A percentile compares a stretch with the other conserved stretches of the same genome.
phyloP scores from a whole-genome alignment of 23 red algal species.

The Gracilaria gracilis region DNA sequence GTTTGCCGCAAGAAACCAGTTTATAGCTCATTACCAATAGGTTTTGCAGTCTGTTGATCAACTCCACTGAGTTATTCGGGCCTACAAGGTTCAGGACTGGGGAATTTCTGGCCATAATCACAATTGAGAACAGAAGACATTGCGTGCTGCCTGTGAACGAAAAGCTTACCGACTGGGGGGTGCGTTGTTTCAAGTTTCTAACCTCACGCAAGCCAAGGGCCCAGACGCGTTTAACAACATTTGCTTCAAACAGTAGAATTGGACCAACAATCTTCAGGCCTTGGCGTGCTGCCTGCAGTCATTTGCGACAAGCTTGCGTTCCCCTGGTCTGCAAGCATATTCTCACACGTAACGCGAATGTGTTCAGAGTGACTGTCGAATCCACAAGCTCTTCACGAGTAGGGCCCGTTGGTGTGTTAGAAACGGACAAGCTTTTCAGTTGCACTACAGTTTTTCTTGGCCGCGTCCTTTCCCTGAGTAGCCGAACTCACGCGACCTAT shows the following conservation, averaged over 20 bases:
- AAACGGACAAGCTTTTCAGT: neutral
- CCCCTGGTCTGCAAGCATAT: neutral
- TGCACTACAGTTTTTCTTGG: constrained; percentile 11
- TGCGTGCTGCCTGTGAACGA: neutral
- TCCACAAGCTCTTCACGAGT: neutral
- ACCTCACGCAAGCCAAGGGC: neutral
- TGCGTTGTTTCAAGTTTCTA: neutral
- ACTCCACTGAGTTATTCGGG: neutral
- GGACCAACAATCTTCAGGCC: neutral
- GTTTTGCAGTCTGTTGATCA: neutral
- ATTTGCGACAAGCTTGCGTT: constrained; percentile 2
- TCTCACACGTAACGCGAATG: neutral
- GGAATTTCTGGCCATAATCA: neutral
- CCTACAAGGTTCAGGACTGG: neutral
- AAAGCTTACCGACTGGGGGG: neutral
- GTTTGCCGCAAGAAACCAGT: neutral
- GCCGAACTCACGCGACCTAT: constrained; percentile 8
- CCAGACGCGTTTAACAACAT: neutral
- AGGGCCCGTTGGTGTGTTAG: neutral
- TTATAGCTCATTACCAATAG: neutral
- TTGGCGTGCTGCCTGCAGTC: constrained; percentile 12
- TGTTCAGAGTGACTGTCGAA: neutral
- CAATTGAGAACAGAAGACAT: neutral
- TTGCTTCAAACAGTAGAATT: neutral
- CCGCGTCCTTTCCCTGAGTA: constrained; percentile 26